These are phyloP conservation scores for Fraxinus dipetala DNA, from an alignment of 305 asterid genomes.

Conservation along the genomic window DNA sequence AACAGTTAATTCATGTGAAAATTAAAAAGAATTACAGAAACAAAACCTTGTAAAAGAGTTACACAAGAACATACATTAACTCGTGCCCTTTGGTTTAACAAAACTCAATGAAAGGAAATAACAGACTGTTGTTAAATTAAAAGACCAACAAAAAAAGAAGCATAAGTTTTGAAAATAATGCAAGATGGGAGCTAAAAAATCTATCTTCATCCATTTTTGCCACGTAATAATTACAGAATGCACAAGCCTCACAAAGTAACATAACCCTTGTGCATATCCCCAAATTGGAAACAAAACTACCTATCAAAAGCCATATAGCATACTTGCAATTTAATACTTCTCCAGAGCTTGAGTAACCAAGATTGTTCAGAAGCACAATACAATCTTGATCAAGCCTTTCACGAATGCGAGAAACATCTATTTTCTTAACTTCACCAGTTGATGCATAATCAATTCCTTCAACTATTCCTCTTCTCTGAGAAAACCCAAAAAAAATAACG, in stretches of 20 bases:
- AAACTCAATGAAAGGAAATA: conserved; percentile 1
- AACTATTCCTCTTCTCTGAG: conserved; percentile 92
- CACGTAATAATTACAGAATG: conserved; percentile 12
- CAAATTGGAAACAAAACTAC: conserved; percentile 51
- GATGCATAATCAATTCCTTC: conserved; percentile 84
- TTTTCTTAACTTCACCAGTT: conserved; percentile 97
- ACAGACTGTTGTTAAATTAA: neutral
- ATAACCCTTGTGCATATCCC: conserved; percentile 25
- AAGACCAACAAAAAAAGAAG: conserved; percentile 3
- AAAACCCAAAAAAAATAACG: conserved; percentile 7
- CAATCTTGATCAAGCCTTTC: conserved; percentile 82
- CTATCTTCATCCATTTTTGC: neutral
- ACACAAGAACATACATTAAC: neutral
- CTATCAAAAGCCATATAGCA: conserved; percentile 56
- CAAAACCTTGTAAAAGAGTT: neutral
- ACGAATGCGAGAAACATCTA: conserved; percentile 73
- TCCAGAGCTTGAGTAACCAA: conserved; percentile 93
- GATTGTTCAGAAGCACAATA: conserved; percentile 78
- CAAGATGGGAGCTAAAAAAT: conserved; percentile 13
- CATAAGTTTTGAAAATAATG: conserved; percentile 1
- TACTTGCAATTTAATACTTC: conserved; percentile 99
- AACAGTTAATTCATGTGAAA: neutral
- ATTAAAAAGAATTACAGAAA: conserved; percentile 9
- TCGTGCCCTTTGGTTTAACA: neutral
- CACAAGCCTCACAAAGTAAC: conserved; percentile 10